phyloP scores from a whole-genome alignment of 2,329 filamentous ascomycete species.

The Claviceps sorghi region DNA sequence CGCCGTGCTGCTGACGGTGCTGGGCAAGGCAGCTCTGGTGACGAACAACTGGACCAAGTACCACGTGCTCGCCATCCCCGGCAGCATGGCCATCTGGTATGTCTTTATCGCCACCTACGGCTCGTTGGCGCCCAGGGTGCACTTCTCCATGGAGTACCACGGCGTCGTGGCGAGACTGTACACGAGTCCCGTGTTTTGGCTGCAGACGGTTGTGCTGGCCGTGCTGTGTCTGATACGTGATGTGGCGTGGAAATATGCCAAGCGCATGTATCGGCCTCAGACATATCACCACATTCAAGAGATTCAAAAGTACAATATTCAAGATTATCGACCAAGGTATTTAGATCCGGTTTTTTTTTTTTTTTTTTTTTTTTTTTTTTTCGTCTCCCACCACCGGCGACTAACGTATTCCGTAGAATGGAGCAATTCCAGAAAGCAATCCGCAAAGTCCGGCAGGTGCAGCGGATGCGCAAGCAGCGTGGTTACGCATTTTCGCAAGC shows the following conservation, averaged over 20 bases:
- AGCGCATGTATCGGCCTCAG: constrained; percentile 93
- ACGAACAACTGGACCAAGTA: constrained; percentile 99
- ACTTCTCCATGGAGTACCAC: constrained; percentile 69
- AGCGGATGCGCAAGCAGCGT: constrained; percentile 97
- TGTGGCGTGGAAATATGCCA: constrained; percentile 92
- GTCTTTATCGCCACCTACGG: constrained; percentile 80
- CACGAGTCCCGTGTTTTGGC: constrained; percentile 73
- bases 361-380: background rate
- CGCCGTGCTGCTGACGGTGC: constrained; percentile 78
- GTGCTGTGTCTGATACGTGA: constrained; percentile 73
- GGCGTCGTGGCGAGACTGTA: constrained; percentile 74
- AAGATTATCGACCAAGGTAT: constrained; percentile 91
- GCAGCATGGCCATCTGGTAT: constrained; percentile 84
- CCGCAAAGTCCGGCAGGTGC: constrained; percentile 92
- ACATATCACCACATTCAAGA: constrained; percentile 97
- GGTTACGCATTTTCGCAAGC: constrained; percentile 97
- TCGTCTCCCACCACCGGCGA: background rate
- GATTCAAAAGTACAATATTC: constrained; percentile 99
- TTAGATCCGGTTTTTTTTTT: constrained; percentile 9
- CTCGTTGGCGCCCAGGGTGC: constrained; percentile 66
- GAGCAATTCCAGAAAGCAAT: constrained; percentile 99
- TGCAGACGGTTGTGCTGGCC: constrained; percentile 71
- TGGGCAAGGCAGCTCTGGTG: constrained; percentile 86
- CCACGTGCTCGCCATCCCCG: constrained; percentile 86
- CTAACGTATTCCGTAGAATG: constrained; percentile 47